Conservation (phyloP, 495 filamentous ascomycete genomes). For the Friedmanniomyces simplex region DNA sequence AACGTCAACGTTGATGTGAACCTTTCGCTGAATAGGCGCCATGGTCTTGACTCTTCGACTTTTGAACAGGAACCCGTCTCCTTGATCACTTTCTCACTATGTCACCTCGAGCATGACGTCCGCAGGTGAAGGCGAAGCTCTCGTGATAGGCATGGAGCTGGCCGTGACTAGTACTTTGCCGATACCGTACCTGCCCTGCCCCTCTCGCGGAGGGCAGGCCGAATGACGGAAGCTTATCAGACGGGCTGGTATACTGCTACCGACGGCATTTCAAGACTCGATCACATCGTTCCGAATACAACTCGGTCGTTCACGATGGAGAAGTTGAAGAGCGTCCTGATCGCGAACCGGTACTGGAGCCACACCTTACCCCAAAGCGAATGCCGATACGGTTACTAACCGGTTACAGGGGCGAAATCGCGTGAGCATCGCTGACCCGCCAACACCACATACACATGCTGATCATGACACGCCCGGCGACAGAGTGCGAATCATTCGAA, state of each 20-base stretch:
- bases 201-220: neutral
- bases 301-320: slow-evolving; percentile 14
- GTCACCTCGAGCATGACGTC: neutral
- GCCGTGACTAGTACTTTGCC: neutral
- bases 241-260: neutral
- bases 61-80: neutral
- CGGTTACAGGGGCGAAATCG: neutral
- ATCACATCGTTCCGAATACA: neutral
- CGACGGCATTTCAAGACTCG: too few relatives aligned
- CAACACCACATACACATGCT: neutral
- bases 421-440: neutral
- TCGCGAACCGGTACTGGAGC: slow-evolving; percentile 45
- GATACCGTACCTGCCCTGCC: neutral
- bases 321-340: slow-evolving; percentile 24
- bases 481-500: slow-evolving; percentile 24
- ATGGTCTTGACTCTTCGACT: slow-evolving; percentile 21
- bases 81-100: neutral
- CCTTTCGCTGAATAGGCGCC: slow-evolving; percentile 39
- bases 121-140: neutral
- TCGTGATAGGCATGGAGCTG: neutral
- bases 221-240: neutral
- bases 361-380: neutral
- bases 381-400: neutral
- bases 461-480: neutral
- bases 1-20: slow-evolving; percentile 41